These are phyloP conservation scores for Aquanectria penicillioides DNA, from an alignment of 2,329 filamentous ascomycete species.

Conservation along the genomic window DNA sequence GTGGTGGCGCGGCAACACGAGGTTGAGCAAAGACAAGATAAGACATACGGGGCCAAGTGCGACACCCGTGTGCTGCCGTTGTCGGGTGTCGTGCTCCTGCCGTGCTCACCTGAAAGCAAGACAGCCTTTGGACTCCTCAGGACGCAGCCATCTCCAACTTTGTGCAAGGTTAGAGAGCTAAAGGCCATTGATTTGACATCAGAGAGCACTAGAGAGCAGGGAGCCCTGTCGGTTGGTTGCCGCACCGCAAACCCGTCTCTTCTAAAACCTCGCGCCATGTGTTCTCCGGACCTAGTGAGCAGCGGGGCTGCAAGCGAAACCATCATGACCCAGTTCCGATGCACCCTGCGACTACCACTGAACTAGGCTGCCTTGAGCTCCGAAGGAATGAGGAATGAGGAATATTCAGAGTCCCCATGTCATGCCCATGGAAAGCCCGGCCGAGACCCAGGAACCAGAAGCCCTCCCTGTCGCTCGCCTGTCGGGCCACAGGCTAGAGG, in stretches of 20 bases:
- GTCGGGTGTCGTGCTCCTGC: neutral
- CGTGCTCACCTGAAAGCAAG: constrained; percentile 13
- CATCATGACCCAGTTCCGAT: neutral
- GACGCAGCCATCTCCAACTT: constrained; percentile 10
- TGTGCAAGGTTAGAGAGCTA: neutral
- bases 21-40: neutral
- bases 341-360: no score
- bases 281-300: constrained; percentile 8
- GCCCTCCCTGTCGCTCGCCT: no score
- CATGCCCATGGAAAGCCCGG: no score
- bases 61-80: neutral
- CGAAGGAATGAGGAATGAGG: neutral
- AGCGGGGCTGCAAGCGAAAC: constrained; percentile 13
- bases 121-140: constrained; percentile 4
- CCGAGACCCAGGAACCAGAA: no score
- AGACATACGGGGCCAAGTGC: no score
- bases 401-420: no score
- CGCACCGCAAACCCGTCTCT: constrained; percentile 17
- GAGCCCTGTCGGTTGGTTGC: neutral
- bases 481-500: no score
- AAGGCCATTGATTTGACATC: neutral
- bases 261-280: constrained; percentile 15
- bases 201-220: constrained; percentile 9
- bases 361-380: no score
- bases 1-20: neutral